Evolutionary conservation across 805 yeast genomes (phyloP), one percentile per base, ranked within the genome.

Genomic region (Maudiozyma pseudohumilis): DNA sequence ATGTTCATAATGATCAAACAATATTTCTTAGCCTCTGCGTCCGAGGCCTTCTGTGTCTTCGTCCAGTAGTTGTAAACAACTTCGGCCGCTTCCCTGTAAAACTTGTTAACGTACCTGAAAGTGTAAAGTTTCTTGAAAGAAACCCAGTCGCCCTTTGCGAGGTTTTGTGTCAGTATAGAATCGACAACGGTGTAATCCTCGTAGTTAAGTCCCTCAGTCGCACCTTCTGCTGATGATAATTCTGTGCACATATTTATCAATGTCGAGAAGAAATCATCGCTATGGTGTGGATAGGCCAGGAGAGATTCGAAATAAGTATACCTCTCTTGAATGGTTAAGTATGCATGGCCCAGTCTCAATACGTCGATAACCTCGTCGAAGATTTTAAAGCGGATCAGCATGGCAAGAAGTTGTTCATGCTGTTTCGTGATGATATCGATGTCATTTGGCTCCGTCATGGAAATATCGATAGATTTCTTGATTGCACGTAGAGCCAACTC

Each of bases 81-180:
- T 34, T 56, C 60, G 6, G 56, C 60, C 4, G 63, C 61, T 15
- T 48, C 45, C 30, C 61, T 49, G 27, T 52, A 56, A 25, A 43
- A 52, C 17, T 44, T 43, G 24, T 53, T 59, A 16, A 53, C 24
- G 22, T 50, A 40, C 22, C 61, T 48, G 44, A 53, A 56, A 35
- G 56, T 47, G 42, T 44, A 56, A 4, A 55, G 37, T 29, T 39
- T 50, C 32, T 56, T 51, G 33, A 38, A 47, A 25, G 44, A 40
- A 7, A 32, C 20, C 61, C 61, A 59, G 15, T 43, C 35, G 7
- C 33, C 32, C 9, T 28, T 33, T 6, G 34, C 25, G 4, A 53
- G 28, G 22, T 48, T 49, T 6, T 44, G 27, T 4, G 22, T 32
- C 6, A 59, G 23, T 6, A 56, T 43, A 4, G 40, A 34, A 36